Percentiles rank a stretch among this genome's conserved stretches.
Evolutionary conservation across 768 basidiomycete genomes (phyloP).

Genomic region (Chlorophyllum brunneum): DNA sequence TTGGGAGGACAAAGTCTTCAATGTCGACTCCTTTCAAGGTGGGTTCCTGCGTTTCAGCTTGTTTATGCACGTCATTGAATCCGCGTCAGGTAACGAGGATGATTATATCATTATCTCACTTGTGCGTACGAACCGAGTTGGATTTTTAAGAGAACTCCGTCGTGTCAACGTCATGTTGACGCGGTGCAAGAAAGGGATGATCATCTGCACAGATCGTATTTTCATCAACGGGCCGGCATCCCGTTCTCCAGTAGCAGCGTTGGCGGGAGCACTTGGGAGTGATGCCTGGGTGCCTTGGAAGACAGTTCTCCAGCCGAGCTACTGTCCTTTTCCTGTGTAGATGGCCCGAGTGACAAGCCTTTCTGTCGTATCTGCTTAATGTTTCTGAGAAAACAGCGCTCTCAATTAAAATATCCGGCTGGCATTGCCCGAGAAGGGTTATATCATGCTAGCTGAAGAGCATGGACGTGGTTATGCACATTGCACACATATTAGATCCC

Average conservation of each 20-base stretch:
- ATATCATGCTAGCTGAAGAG: too few relatives aligned
- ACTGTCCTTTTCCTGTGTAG: constrained; percentile 13
- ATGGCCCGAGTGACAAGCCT: background rate
- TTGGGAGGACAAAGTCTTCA: constrained; percentile 65
- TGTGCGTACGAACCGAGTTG: constrained; percentile 23
- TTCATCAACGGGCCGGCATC: constrained; percentile 43
- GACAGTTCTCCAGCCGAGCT: constrained; percentile 5
- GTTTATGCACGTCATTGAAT: background rate
- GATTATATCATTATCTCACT: constrained; percentile 29
- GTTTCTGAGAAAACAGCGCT: background rate
- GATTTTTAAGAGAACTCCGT: constrained; percentile 56
- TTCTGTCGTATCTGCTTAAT: background rate
- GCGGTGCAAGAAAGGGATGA: constrained; percentile 66
- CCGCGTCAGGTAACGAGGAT: constrained; percentile 61
- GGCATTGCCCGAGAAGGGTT: too few relatives aligned
- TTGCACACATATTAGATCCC: background rate
- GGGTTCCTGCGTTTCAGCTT: constrained; percentile 11
- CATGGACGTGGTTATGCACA: too few relatives aligned
- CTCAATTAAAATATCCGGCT: too few relatives aligned
- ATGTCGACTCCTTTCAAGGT: constrained; percentile 81
- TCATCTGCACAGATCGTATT: constrained; percentile 49
- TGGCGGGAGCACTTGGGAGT: constrained; percentile 22
- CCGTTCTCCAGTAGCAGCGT: constrained; percentile 27
- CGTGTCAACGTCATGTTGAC: constrained; percentile 77
- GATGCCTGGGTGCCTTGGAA: constrained; percentile 17